A percentile compares a stretch with the other conserved stretches of the same genome.
phyloP scores from a whole-genome alignment of 345 rosid species.

The Jatropha curcas region DNA sequence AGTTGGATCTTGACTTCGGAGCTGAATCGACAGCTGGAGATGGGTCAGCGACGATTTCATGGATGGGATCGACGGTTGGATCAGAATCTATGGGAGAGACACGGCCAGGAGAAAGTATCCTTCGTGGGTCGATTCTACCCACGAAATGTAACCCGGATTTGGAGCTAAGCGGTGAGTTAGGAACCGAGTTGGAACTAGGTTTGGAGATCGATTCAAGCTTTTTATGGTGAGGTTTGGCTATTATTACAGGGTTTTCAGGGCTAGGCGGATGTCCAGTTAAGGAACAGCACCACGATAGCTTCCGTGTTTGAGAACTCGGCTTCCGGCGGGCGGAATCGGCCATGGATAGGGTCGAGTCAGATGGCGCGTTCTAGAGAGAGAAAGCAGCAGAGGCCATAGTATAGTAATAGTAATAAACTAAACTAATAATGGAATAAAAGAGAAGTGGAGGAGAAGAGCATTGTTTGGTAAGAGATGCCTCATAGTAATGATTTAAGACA shows the following conservation, averaged over 20 bases:
- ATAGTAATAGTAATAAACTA: no score
- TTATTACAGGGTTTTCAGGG: conserved; percentile 57
- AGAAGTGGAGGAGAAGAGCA: background rate
- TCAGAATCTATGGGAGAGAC: conserved; percentile 89
- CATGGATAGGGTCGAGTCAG: conserved; percentile 24
- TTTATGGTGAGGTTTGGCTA: conserved; percentile 31
- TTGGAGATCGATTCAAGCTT: conserved; percentile 43
- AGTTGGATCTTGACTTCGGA: conserved; percentile 31
- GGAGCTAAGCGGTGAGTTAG: conserved; percentile 67
- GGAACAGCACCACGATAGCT: conserved; percentile 76
- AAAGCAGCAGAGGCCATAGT: background rate
- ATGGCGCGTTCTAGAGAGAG: background rate
- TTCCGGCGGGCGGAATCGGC: conserved; percentile 33
- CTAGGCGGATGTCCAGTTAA: conserved; percentile 70
- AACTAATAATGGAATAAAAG: no score
- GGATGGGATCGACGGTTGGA: conserved; percentile 30
- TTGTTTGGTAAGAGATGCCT: conserved; percentile 3
- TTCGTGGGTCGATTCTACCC: conserved; percentile 80
- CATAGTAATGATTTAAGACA: background rate
- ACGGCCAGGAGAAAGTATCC: conserved; percentile 93
- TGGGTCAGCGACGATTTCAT: conserved; percentile 27
- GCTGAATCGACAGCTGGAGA: conserved; percentile 19
- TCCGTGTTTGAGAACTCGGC: conserved; percentile 30
- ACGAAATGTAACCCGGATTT: conserved; percentile 64
- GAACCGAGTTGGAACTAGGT: conserved; percentile 45